Evolutionary conservation across 345 rosid genomes (phyloP).

Genomic region (Syzygium aromaticum): DNA sequence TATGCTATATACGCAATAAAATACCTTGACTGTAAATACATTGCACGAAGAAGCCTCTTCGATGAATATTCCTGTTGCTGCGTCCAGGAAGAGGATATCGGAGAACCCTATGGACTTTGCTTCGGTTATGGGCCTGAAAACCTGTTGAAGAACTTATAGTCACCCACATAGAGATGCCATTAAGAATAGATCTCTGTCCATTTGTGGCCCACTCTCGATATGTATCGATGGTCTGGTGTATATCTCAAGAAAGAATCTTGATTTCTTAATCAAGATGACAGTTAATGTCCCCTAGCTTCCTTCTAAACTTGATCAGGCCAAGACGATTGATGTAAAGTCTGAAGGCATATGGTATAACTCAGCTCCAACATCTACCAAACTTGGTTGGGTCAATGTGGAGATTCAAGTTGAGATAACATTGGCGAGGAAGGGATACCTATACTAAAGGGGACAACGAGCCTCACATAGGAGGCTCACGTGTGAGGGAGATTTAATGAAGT

Average conservation of each 20-base stretch:
- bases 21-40: conserved; percentile 20
- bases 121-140: conserved; percentile 10
- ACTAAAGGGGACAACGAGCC: background rate
- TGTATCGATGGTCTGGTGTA: background rate
- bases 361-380: background rate
- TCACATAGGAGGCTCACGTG: background rate
- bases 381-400: background rate
- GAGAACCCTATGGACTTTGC: conserved; percentile 20
- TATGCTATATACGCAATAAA: background rate
- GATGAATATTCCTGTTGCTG: conserved; percentile 13
- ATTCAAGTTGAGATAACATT: background rate
- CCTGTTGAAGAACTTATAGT: conserved; percentile 1
- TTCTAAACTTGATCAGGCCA: background rate
- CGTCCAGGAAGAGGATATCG: conserved; percentile 24
- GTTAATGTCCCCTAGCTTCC: background rate
- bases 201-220: background rate
- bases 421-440: background rate
- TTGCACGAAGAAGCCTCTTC: conserved; percentile 34
- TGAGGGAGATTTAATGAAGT: too few relatives aligned
- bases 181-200: background rate
- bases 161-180: background rate
- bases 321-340: background rate
- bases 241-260: background rate
- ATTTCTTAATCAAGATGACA: background rate
- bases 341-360: background rate